phyloP scores from a whole-genome alignment of 164 flowering plant species.

The Malania oleifera region DNA sequence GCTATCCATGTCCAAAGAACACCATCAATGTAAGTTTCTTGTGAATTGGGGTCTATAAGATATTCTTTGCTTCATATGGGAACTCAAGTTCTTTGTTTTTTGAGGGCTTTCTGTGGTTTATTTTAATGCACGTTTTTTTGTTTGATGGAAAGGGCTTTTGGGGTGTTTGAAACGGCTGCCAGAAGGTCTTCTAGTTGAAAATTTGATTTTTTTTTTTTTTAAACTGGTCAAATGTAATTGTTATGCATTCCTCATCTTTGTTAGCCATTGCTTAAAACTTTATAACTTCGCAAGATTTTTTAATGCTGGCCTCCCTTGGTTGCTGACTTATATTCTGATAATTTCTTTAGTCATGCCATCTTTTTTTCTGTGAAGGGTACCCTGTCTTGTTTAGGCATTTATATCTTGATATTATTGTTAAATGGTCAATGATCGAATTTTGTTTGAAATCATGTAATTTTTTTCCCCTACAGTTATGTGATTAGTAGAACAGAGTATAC shows the following conservation, averaged over 20 bases:
- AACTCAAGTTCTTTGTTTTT: no score
- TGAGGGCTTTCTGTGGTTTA: no score
- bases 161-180: not conserved
- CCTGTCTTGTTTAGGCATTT: constrained; percentile 9
- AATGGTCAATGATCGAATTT: not conserved
- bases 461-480: constrained; percentile 8
- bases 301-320: not conserved
- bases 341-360: not conserved
- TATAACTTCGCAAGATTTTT: not conserved
- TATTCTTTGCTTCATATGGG: not conserved
- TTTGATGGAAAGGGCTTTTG: not conserved
- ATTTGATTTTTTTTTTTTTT: no score
- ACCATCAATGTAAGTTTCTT: constrained; percentile 57
- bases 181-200: not conserved
- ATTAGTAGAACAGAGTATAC: constrained; percentile 14
- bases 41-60: not conserved
- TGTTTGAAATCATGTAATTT: not conserved
- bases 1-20: constrained; percentile 60
- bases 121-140: not conserved
- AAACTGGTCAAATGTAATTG: not conserved
- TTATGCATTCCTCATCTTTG: not conserved
- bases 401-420: constrained; percentile 1
- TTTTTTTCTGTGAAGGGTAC: not conserved
- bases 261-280: not conserved
- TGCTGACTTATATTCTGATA: not conserved